Evolutionary conservation across 2,329 filamentous ascomycete species (phyloP), one percentile per base, ranked within the genome.

Genomic region (Ceratocystis cacaofunesta): DNA sequence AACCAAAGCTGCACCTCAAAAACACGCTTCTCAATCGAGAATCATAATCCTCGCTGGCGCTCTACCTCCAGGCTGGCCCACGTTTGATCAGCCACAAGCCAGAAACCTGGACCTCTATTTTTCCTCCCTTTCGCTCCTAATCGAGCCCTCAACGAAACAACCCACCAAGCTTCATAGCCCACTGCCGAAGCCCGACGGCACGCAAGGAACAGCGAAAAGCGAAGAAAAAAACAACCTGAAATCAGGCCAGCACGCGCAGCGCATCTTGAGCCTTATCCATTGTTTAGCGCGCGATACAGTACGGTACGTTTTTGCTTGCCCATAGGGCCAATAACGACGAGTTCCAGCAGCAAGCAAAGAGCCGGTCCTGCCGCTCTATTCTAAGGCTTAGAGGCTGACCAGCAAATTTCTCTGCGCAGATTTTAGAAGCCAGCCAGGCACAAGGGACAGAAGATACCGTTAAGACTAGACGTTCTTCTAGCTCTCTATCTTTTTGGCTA

Each of bases 391-490:
- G 28, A 58, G 12, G 55, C 55, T 58, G 55, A 58, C 55, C n/a
- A 58, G 55, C 5, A 58, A 58, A 58, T 32, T 58, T 58, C 55
- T 58, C 55, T 28, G 55, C 55, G 32, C 55, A 58, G 55, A 36
- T 17, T 58, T 36, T 36, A n/a, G 28, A n/a, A 28, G 55, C 55
- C 55, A 58, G 55, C 8, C 3, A 41, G 36, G 36, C 36, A 41
- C 36, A 41, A 15, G 36, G 10, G 36, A n/a, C 55, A 17, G n/a
- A 58, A 30, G 28, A 36, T 30, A 7, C 12, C 1, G n/a, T 58
- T 3, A 28, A 36, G 17, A 58, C 32, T 4, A 58, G 55, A 58
- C 55, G 55, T 36, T 17, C 36, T 58, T 32, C 55, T 30, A 30
- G 12, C 46, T 19, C 19, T 41, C 36, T 41, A 12, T 41, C 28